Percentiles rank a stretch among this genome's conserved stretches.
phyloP scores from a whole-genome alignment of 2,329 filamentous ascomycete species.

The Zymoseptoria tritici region DNA sequence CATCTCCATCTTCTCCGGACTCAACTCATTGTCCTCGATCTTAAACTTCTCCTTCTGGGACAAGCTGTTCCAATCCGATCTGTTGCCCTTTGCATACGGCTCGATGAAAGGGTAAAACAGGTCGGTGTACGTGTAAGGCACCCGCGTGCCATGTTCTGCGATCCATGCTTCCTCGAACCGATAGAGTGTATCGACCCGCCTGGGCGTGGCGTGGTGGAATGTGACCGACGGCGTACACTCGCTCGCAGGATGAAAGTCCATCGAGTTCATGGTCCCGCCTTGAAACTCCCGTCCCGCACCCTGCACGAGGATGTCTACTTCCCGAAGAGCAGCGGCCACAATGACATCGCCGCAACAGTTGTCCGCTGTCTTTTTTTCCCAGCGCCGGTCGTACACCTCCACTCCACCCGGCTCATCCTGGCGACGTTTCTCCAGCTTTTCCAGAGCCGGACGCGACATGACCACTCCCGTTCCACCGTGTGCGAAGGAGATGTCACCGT shows the following conservation, averaged over 20 bases:
- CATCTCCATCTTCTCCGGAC: not conserved
- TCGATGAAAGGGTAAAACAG: conserved; percentile 28
- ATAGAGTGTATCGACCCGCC: conserved; percentile 26
- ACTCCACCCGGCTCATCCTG: conserved; percentile 31
- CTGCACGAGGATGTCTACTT: conserved; percentile 40
- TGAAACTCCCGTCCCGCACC: conserved; percentile 39
- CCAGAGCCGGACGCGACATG: conserved; percentile 36
- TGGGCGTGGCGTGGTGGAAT: conserved; percentile 29
- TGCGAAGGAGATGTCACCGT: conserved; percentile 34
- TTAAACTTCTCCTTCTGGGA: conserved; percentile 23
- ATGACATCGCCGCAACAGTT: conserved; percentile 52
- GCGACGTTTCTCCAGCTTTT: conserved; percentile 32
- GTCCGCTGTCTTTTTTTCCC: conserved; percentile 36
- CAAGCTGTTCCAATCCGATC: conserved; percentile 30
- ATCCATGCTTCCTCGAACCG: conserved; percentile 29
- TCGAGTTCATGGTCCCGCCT: conserved; percentile 35
- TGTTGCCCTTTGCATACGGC: conserved; percentile 26
- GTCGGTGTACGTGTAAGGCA: conserved; percentile 29
- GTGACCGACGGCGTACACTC: conserved; percentile 40
- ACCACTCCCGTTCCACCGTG: conserved; percentile 41
- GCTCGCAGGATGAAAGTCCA: conserved; percentile 36
- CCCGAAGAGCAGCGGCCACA: conserved; percentile 42
- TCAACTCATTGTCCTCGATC: not conserved
- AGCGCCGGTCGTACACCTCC: conserved; percentile 29
- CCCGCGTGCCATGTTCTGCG: conserved; percentile 23